Percentiles rank a stretch among this genome's conserved stretches.
These are phyloP conservation scores for Trichoderma atroviride DNA, from an alignment of 2,329 filamentous ascomycete genomes.

Conservation along the genomic window DNA sequence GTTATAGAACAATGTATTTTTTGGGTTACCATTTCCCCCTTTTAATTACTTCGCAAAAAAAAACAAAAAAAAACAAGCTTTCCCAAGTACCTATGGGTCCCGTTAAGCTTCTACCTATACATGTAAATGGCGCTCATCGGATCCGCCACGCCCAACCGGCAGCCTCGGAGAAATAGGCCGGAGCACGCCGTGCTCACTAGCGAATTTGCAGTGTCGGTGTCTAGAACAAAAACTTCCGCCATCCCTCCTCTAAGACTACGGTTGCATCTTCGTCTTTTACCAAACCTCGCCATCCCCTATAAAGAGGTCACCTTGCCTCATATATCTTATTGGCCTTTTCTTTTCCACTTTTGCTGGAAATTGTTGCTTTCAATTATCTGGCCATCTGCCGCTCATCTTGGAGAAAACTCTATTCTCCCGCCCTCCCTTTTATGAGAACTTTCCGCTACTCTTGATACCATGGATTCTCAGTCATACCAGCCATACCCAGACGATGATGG, in stretches of 20 bases:
- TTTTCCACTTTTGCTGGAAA: neutral
- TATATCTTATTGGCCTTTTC: too few species aligned
- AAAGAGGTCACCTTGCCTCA: neutral
- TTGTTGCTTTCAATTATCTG: neutral
- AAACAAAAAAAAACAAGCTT: neutral
- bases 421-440: neutral
- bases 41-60: neutral
- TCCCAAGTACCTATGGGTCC: neutral
- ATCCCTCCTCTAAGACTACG: neutral
- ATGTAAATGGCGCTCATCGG: slow-evolving; percentile 19
- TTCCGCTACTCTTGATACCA: neutral
- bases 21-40: neutral
- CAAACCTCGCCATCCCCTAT: neutral
- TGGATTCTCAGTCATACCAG: slow-evolving; percentile 29
- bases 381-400: neutral
- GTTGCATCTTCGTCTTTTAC: slow-evolving; percentile 6
- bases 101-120: neutral
- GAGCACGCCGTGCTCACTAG: slow-evolving; percentile 23
- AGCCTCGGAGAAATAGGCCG: slow-evolving; percentile 26
- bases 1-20: neutral
- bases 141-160: slow-evolving; percentile 22
- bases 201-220: slow-evolving; percentile 18
- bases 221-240: slow-evolving; percentile 24
- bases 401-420: neutral
- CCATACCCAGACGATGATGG: slow-evolving; percentile 34